A percentile compares a stretch with the other conserved stretches of the same genome.
phyloP scores from a whole-genome alignment of 2,329 filamentous ascomycete species.

The Alternaria sp. region DNA sequence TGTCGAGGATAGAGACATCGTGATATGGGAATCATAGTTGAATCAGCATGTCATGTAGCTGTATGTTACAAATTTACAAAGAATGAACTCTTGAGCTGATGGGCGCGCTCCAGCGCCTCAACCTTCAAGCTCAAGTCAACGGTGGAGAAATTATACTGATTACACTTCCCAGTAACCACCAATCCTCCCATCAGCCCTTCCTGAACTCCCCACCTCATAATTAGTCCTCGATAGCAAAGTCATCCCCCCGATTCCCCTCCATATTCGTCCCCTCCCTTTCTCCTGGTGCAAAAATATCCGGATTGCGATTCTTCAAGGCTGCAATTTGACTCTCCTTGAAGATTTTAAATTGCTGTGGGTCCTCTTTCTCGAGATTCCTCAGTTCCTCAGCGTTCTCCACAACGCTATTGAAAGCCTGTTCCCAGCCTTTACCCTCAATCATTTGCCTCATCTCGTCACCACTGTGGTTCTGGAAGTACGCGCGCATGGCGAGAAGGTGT shows the following conservation, averaged over 20 bases:
- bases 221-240: constrained; percentile 16
- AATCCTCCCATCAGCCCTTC: neutral
- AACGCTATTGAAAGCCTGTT: constrained; percentile 68
- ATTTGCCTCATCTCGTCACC: constrained; percentile 65
- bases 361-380: constrained; percentile 62
- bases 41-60: neutral
- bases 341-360: constrained; percentile 41
- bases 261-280: constrained; percentile 7
- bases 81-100: neutral
- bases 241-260: neutral
- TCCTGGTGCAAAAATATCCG: constrained; percentile 26
- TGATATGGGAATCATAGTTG: neutral
- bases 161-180: neutral
- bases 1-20: neutral
- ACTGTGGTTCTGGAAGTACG: constrained; percentile 69
- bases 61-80: neutral
- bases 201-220: neutral
- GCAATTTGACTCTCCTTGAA: constrained; percentile 51
- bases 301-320: constrained; percentile 47
- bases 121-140: neutral
- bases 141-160: neutral
- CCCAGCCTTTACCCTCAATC: constrained; percentile 65
- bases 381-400: constrained; percentile 73
- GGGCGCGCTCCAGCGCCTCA: neutral
- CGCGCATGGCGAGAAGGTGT: constrained; percentile 64